Percentiles rank a stretch among this genome's conserved stretches.
phyloP scores from a whole-genome alignment of 345 rosid genomes.

The Dimocarpus longan region DNA sequence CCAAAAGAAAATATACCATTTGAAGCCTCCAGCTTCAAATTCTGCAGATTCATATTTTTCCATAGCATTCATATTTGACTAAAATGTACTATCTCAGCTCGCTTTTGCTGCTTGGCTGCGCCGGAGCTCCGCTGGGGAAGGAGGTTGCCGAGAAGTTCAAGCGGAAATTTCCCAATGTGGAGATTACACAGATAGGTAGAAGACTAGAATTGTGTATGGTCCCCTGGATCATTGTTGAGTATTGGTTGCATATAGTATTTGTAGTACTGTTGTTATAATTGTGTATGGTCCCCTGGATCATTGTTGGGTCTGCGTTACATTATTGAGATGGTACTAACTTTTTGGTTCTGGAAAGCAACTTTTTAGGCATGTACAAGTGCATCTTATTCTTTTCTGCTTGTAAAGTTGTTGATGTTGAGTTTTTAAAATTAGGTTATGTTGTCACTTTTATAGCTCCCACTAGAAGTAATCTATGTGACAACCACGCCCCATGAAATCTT shows the following conservation, averaged over 20 bases:
- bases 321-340: background rate
- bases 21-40: constrained; percentile 74
- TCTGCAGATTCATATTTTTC: constrained; percentile 62
- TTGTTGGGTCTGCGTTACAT: background rate
- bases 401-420: background rate
- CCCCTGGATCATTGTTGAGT: too few relatives aligned
- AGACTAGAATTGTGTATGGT: too few relatives aligned
- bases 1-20: constrained; percentile 47
- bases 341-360: background rate
- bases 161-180: constrained; percentile 68
- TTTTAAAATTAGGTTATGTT: background rate
- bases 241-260: too few relatives aligned
- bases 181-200: constrained; percentile 55
- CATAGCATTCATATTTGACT: constrained; percentile 46
- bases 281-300: background rate
- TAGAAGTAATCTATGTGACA: background rate
- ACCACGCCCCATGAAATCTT: background rate
- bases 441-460: background rate
- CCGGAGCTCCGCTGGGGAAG: constrained; percentile 90
- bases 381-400: background rate
- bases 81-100: constrained; percentile 71
- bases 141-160: constrained; percentile 69
- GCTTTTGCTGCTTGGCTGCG: constrained; percentile 56
- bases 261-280: background rate
- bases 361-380: background rate